These are phyloP conservation scores for Ogataea paraovalis DNA, from an alignment of 805 yeast genomes.

Conservation along the genomic window DNA sequence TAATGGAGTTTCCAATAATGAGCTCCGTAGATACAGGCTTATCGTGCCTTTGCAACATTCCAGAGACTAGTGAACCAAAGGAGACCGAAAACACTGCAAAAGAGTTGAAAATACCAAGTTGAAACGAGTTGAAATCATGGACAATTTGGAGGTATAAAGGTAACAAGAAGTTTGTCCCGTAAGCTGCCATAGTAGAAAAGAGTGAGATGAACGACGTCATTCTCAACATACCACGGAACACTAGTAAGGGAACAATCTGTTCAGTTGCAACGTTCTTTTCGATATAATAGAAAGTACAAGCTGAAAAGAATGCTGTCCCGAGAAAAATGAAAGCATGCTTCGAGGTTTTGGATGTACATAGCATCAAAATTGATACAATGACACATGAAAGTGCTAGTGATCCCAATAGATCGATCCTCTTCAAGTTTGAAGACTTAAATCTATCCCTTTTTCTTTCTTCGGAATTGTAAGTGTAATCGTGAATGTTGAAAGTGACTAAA, in stretches of 20 bases:
- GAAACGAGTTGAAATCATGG: conserved; percentile 35
- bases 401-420: conserved; percentile 39
- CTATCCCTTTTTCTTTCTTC: conserved; percentile 23
- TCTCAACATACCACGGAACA: conserved; percentile 37
- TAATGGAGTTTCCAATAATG: conserved; percentile 20
- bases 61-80: conserved; percentile 37
- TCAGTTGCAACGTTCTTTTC: conserved; percentile 35
- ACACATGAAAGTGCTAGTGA: conserved; percentile 33
- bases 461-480: conserved; percentile 27
- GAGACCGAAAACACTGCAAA: conserved; percentile 38
- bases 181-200: conserved; percentile 36
- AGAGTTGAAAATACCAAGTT: conserved; percentile 38
- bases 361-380: conserved; percentile 33
- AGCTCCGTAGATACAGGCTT: conserved; percentile 9
- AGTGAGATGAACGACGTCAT: conserved; percentile 34
- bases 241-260: conserved; percentile 37
- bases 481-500: conserved; percentile 28
- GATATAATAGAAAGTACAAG: conserved; percentile 25
- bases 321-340: conserved; percentile 8
- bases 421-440: conserved; percentile 32
- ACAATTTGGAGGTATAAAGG: conserved; percentile 44
- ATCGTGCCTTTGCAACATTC: conserved; percentile 30
- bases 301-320: conserved; percentile 15
- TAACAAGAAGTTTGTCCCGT: conserved; percentile 33
- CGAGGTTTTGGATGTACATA: conserved; percentile 26